Percentiles rank a stretch among this genome's conserved stretches.
Evolutionary conservation across 805 yeast species (phyloP).

Genomic region (Saccharomycopsis babjevae): DNA sequence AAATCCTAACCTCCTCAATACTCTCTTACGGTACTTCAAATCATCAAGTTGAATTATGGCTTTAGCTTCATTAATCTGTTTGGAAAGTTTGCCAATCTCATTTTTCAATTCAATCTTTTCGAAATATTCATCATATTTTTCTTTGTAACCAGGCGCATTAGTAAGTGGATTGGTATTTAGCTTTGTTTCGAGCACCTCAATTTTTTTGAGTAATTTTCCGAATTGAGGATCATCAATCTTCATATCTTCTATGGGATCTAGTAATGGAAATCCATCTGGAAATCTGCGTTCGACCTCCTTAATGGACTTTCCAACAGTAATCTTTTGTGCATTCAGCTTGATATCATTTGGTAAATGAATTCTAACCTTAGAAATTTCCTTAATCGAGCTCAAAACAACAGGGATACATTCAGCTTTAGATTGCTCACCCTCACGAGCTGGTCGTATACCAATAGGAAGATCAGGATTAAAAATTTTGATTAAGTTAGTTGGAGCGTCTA

Average conservation of each 20-base stretch:
- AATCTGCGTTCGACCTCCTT: slow-evolving; percentile 73
- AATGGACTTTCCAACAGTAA: slow-evolving; percentile 58
- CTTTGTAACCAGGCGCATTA: slow-evolving; percentile 49
- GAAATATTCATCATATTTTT: slow-evolving; percentile 54
- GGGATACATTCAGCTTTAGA: slow-evolving; percentile 73
- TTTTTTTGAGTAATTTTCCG: slow-evolving; percentile 56
- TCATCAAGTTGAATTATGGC: slow-evolving; percentile 93
- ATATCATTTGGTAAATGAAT: slow-evolving; percentile 71
- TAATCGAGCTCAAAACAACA: slow-evolving; percentile 69
- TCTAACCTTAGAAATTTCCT: slow-evolving; percentile 68
- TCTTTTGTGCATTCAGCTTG: slow-evolving; percentile 49
- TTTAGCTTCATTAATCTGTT: slow-evolving; percentile 70
- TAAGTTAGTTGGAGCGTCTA: slow-evolving; percentile 75
- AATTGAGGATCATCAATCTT: slow-evolving; percentile 64
- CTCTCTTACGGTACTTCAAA: slow-evolving; percentile 84
- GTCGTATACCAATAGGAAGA: slow-evolving; percentile 84
- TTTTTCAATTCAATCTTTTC: slow-evolving; percentile 51
- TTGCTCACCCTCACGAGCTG: slow-evolving; percentile 64
- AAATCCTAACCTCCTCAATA: slow-evolving; percentile 83
- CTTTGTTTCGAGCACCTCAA: slow-evolving; percentile 73
- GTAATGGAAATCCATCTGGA: slow-evolving; percentile 71
- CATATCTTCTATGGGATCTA: slow-evolving; percentile 91
- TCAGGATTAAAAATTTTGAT: slow-evolving; percentile 67
- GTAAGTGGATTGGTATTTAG: slow-evolving; percentile 59
- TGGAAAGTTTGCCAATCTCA: slow-evolving; percentile 48